These are phyloP conservation scores for Amanita exitialis DNA, from an alignment of 768 basidiomycete genomes.

Conservation along the genomic window DNA sequence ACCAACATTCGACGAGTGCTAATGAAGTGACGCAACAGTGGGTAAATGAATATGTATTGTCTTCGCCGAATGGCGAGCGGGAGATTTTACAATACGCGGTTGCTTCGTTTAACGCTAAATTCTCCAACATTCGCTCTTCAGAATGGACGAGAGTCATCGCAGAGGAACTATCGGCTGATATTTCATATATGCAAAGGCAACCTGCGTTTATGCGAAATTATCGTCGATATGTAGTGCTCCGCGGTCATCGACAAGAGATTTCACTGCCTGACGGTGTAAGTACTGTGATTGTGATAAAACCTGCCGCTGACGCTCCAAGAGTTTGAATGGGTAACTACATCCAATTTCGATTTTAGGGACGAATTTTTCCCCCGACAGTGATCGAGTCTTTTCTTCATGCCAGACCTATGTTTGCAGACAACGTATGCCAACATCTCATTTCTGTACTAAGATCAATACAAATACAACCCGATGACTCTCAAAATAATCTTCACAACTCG, in stretches of 20 bases:
- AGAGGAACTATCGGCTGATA: conserved; percentile 34
- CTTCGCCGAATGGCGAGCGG: conserved; percentile 22
- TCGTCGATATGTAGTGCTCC: conserved; percentile 58
- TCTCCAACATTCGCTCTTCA: conserved; percentile 21
- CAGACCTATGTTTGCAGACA: not conserved
- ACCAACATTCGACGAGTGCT: conserved; percentile 8
- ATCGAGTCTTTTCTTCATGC: not conserved
- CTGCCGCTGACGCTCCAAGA: conserved; percentile 15
- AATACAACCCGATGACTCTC: not conserved
- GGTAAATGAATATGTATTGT: conserved; percentile 25
- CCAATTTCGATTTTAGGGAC: conserved; percentile 49
- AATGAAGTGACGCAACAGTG: conserved; percentile 21
- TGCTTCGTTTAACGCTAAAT: conserved; percentile 26
- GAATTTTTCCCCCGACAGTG: conserved; percentile 29
- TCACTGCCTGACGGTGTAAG: conserved; percentile 2
- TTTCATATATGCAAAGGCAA: conserved; percentile 48
- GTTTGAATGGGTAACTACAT: conserved; percentile 45
- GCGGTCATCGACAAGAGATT: conserved; percentile 1
- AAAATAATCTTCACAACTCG: conserved; percentile 32
- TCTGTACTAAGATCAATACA: not conserved
- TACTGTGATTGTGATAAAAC: not conserved
- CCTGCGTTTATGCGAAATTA: conserved; percentile 51
- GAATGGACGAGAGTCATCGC: conserved; percentile 30
- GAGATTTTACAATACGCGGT: conserved; percentile 36
- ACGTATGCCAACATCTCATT: not conserved